Evolutionary conservation across 2,329 filamentous ascomycete genomes (phyloP).

Genomic region (Plectosphaerella plurivora): DNA sequence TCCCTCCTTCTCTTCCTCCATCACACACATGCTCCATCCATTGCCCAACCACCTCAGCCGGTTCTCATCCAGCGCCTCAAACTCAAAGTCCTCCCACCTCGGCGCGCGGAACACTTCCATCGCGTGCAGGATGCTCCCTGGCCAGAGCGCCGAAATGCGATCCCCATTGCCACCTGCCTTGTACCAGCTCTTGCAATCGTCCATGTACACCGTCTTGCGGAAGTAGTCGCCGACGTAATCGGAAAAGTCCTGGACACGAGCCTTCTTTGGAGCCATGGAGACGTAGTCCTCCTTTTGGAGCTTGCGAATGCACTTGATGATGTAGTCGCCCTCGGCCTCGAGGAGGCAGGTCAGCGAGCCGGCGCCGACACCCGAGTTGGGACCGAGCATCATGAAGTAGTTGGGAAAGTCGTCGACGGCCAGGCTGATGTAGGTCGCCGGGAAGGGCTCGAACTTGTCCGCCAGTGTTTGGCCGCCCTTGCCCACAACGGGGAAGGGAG

Average conservation of each 20-base stretch:
- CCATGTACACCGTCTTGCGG: conserved; percentile 41
- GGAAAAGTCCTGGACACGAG: conserved; percentile 40
- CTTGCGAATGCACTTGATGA: conserved; percentile 16
- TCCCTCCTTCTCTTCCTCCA: neutral
- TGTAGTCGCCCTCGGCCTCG: conserved; percentile 33
- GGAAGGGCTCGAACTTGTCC: neutral
- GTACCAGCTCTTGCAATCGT: conserved; percentile 50
- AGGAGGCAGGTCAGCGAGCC: conserved; percentile 42
- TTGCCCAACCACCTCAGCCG: neutral
- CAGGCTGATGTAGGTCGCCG: neutral
- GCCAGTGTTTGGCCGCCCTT: neutral
- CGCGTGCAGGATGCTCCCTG: conserved; percentile 36
- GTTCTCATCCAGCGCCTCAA: neutral
- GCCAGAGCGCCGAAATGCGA: conserved; percentile 38
- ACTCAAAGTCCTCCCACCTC: conserved; percentile 39
- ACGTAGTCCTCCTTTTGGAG: conserved; percentile 16
- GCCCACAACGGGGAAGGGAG: neutral
- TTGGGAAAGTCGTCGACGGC: neutral
- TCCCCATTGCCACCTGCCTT: conserved; percentile 24
- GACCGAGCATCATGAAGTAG: conserved; percentile 22
- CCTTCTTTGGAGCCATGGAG: conserved; percentile 34
- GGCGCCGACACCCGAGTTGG: conserved; percentile 42
- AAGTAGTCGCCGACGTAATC: conserved; percentile 44
- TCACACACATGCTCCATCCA: neutral
- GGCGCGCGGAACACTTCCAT: conserved; percentile 35